These are phyloP conservation scores for Epichloe sibirici DNA, from an alignment of 2,329 filamentous ascomycete genomes.

Conservation along the genomic window DNA sequence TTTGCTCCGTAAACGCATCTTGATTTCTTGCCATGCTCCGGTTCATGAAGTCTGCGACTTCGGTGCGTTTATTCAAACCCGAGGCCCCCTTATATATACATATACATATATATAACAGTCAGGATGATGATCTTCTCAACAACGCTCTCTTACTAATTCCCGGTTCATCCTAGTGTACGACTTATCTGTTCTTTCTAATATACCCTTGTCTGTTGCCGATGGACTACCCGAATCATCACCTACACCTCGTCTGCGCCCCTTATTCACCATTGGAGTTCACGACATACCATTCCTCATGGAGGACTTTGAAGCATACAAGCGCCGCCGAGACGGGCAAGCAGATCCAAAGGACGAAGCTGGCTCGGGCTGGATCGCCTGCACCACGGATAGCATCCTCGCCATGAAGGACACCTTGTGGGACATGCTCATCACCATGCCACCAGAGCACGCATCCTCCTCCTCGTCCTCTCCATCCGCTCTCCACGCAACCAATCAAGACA, in stretches of 20 bases:
- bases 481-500: constrained; percentile 36
- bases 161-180: constrained; percentile 58
- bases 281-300: constrained; percentile 72
- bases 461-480: constrained; percentile 14
- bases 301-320: constrained; percentile 38
- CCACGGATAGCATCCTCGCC: constrained; percentile 83
- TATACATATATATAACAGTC: no score
- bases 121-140: no score
- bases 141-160: no score
- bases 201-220: constrained; percentile 62
- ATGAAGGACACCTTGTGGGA: constrained; percentile 85
- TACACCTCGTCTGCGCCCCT: constrained; percentile 56
- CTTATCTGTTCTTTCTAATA: constrained; percentile 82
- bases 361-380: constrained; percentile 83
- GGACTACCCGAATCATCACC: constrained; percentile 51
- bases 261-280: constrained; percentile 91
- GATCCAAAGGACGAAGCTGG: constrained; percentile 34
- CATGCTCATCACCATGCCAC: constrained; percentile 72
- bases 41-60: constrained; percentile 81
- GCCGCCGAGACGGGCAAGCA: constrained; percentile 22
- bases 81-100: constrained; percentile 5
- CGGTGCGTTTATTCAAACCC: constrained; percentile 40
- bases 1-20: constrained; percentile 72
- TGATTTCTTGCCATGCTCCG: constrained; percentile 77
- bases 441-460: constrained; percentile 31